Conservation (phyloP, 2,329 filamentous ascomycete species). For the Beauveria pseudobassiana region DNA sequence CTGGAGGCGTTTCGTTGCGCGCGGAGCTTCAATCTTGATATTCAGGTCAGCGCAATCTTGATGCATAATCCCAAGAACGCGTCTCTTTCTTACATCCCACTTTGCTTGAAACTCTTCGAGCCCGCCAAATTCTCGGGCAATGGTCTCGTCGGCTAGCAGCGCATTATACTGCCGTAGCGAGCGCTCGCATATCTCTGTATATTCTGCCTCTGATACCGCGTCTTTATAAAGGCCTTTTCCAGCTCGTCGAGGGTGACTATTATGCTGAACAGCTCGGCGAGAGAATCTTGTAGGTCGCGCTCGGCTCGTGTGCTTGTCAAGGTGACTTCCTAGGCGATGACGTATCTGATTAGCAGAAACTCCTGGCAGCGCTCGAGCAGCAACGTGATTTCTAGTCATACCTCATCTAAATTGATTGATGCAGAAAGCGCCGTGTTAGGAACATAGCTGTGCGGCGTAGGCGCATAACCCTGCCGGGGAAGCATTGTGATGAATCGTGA, state of each 20-base stretch:
- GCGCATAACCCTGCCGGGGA: slow-evolving; percentile 68
- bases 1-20: slow-evolving; percentile 84
- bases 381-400: slow-evolving; percentile 28
- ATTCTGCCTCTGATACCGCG: slow-evolving; percentile 83
- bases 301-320: slow-evolving; percentile 79
- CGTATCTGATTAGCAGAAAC: slow-evolving; percentile 14
- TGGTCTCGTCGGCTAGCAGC: slow-evolving; percentile 80
- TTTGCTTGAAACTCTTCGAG: slow-evolving; percentile 84
- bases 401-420: slow-evolving; percentile 90
- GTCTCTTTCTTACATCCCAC: slow-evolving; percentile 65
- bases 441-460: slow-evolving; percentile 85
- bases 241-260: slow-evolving; percentile 92
- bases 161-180: slow-evolving; percentile 96
- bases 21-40: slow-evolving; percentile 81
- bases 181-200: slow-evolving; percentile 92
- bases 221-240: slow-evolving; percentile 97
- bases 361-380: background rate
- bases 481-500: slow-evolving; percentile 36
- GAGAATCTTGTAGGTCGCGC: slow-evolving; percentile 87
- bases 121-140: slow-evolving; percentile 80
- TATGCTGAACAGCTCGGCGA: slow-evolving; percentile 96
- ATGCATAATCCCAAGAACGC: rapidly evolving
- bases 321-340: slow-evolving; percentile 69
- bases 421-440: slow-evolving; percentile 76
- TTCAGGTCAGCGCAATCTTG: background rate